These are phyloP conservation scores for Pyrenula massariospora DNA, from an alignment of 495 filamentous ascomycete genomes.

Conservation along the genomic window DNA sequence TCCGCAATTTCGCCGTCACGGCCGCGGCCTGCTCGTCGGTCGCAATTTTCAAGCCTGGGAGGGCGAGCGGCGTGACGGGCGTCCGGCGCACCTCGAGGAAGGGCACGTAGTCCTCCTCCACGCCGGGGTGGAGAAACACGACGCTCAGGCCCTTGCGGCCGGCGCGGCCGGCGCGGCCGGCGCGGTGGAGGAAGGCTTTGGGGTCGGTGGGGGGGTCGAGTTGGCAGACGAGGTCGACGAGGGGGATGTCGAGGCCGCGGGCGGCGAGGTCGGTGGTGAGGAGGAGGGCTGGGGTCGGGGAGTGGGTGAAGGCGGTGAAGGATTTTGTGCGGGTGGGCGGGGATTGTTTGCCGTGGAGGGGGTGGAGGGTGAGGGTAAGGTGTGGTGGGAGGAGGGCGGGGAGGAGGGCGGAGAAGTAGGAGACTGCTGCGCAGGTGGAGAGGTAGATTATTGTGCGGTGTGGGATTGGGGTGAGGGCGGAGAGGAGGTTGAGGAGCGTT, in stretches of 20 bases:
- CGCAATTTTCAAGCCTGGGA: conserved; percentile 28
- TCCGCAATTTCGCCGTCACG: conserved; percentile 44
- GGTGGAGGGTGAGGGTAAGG: conserved; percentile 43
- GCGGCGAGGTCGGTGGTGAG: conserved; percentile 81
- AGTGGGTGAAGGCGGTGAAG: conserved; percentile 64
- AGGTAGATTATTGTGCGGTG: conserved; percentile 86
- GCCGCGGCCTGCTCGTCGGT: conserved; percentile 43
- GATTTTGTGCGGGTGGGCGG: conserved; percentile 70
- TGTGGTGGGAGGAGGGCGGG: conserved; percentile 33
- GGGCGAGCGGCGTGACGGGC: conserved; percentile 53
- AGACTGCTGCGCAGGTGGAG: conserved; percentile 89
- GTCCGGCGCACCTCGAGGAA: conserved; percentile 87
- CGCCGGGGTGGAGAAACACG: conserved; percentile 67
- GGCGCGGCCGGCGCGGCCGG: conserved; percentile 83
- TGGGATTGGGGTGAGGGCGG: conserved; percentile 54
- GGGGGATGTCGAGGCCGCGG: conserved; percentile 84
- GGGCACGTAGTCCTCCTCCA: conserved; percentile 78
- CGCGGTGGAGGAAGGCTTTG: conserved; percentile 90
- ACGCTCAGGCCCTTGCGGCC: conserved; percentile 78
- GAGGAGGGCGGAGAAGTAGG: conserved; percentile 75
- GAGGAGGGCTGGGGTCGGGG: conserved; percentile 57
- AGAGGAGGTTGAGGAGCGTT: conserved; percentile 57
- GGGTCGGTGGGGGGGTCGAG: conserved; percentile 86
- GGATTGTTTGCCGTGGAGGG: conserved; percentile 82
- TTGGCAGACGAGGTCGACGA: conserved; percentile 88